Conservation (phyloP, 1,284 basidiomycete species). For the Leccinum subfulvum region DNA sequence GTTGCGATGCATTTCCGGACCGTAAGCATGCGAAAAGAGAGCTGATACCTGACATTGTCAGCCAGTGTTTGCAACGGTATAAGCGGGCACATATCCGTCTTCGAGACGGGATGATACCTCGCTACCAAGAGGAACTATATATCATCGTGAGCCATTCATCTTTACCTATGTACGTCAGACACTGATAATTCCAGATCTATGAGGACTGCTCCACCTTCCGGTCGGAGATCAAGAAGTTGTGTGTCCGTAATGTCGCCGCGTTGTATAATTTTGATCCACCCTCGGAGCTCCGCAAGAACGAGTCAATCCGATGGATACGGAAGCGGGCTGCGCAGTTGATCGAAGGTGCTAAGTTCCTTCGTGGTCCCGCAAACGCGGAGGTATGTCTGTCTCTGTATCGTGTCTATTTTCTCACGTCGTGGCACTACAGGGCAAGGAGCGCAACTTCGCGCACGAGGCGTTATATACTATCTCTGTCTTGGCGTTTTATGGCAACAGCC, state of each 20-base stretch:
- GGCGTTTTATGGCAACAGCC: not conserved
- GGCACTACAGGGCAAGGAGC: not conserved
- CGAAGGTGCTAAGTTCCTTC: not conserved
- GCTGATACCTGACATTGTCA: not conserved
- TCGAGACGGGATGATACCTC: not conserved
- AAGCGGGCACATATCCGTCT: not conserved
- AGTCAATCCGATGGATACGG: not conserved
- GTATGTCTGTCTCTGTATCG: not conserved
- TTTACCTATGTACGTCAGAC: not conserved
- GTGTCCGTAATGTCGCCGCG: not conserved
- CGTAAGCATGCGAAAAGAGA: not conserved
- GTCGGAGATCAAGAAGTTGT: not conserved
- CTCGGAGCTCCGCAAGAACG: not conserved
- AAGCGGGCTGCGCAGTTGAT: not conserved
- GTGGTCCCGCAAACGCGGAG: not conserved
- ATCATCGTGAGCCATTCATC: not conserved
- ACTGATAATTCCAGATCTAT: not conserved
- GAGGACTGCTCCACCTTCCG: not conserved
- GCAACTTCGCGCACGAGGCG: not conserved
- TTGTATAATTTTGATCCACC: not conserved
- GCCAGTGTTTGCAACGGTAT: not conserved
- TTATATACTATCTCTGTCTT: not conserved
- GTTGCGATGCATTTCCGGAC: not conserved
- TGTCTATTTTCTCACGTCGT: not conserved
- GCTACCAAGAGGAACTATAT: not conserved